A percentile compares a stretch with the other conserved stretches of the same genome.
Evolutionary conservation across 2,329 filamentous ascomycete species (phyloP).

Genomic region (Cladosporium sp.): DNA sequence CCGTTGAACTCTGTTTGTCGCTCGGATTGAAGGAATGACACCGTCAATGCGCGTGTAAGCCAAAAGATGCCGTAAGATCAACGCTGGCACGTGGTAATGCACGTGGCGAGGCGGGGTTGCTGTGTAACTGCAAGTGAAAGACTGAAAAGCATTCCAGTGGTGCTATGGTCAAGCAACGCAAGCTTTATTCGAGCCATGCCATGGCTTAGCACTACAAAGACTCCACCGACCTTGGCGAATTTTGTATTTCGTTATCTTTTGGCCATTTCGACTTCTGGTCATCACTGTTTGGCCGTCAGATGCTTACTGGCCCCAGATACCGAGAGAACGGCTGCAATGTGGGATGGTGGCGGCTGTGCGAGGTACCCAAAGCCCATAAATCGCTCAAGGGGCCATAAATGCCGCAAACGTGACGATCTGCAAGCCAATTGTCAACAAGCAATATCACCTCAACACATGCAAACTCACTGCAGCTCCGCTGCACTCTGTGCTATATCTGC

Average conservation of each 20-base stretch:
- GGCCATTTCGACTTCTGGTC: not conserved
- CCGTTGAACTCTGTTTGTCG: not conserved
- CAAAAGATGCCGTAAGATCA: no score
- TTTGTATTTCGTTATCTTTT: not conserved
- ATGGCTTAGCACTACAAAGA: not conserved
- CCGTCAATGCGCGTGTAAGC: not conserved
- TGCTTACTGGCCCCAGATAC: not conserved
- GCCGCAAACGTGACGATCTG: not conserved
- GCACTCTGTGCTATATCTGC: not conserved
- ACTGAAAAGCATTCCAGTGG: not conserved
- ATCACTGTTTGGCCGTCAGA: not conserved
- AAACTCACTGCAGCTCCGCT: not conserved
- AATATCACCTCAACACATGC: not conserved
- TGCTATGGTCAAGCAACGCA: not conserved
- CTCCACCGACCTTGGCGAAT: not conserved
- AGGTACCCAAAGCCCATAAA: not conserved
- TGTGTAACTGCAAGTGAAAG: not conserved
- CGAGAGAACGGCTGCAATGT: not conserved
- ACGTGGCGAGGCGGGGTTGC: not conserved
- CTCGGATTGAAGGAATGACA: not conserved
- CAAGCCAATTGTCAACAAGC: not conserved
- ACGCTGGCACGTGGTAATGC: not conserved
- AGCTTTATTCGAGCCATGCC: constrained; percentile 4
- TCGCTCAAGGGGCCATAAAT: constrained; percentile 2
- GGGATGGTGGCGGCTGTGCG: constrained; percentile 3